phyloP scores from a whole-genome alignment of 2,329 filamentous ascomycete species.

The Biscogniauxia mediterranea region DNA sequence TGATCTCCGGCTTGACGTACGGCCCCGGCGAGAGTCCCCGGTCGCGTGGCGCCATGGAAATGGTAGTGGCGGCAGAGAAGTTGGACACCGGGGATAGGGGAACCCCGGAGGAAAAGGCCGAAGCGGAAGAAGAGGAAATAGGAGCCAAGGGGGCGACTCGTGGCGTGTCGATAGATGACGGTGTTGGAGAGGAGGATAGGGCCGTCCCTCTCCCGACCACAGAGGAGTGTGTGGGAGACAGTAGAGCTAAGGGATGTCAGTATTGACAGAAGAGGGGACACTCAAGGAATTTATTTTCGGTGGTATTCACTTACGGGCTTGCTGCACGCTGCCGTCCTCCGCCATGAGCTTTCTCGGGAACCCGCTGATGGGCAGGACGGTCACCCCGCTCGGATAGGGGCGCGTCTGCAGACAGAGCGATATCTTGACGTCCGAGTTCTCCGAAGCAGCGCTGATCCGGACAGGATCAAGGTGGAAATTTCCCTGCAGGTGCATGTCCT shows the following conservation, averaged over 20 bases:
- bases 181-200: background rate
- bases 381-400: slow-evolving; percentile 26
- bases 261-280: background rate
- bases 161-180: background rate
- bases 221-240: background rate
- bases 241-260: background rate
- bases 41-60: background rate
- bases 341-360: slow-evolving; percentile 32
- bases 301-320: slow-evolving; percentile 18
- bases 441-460: slow-evolving; percentile 22
- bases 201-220: background rate
- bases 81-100: slow-evolving; percentile 13
- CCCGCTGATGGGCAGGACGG: slow-evolving; percentile 31
- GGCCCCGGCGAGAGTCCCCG: slow-evolving; percentile 1
- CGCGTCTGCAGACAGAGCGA: slow-evolving; percentile 28
- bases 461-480: slow-evolving; percentile 29
- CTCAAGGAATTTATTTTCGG: background rate
- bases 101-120: background rate
- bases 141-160: background rate
- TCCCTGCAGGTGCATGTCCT: slow-evolving; percentile 33
- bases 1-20: slow-evolving; percentile 11
- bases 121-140: slow-evolving; percentile 4
- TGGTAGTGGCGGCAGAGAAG: slow-evolving; percentile 6
- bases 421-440: slow-evolving; percentile 26
- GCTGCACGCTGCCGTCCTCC: slow-evolving; percentile 26